Evolutionary conservation across 139 green algal genomes (phyloP).

Genomic region (Marvania coccoides): DNA sequence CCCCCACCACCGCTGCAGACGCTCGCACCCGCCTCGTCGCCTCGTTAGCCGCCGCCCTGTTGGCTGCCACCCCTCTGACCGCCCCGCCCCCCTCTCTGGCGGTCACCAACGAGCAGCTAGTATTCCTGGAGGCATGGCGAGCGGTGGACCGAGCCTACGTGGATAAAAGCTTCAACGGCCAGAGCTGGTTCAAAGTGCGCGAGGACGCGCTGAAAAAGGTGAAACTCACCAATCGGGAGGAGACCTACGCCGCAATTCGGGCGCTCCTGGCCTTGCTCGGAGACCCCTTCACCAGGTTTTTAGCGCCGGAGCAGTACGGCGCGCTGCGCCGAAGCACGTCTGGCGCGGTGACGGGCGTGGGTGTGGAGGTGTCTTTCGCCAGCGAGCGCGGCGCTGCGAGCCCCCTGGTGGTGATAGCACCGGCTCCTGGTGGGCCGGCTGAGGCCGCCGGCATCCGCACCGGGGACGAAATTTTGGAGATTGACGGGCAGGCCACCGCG

Average conservation of each 20-base stretch:
- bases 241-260: slow-evolving; percentile 82
- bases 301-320: slow-evolving; percentile 69
- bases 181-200: slow-evolving; percentile 85
- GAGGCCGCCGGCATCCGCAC: slow-evolving; percentile 72
- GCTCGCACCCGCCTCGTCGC: background rate
- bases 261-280: slow-evolving; percentile 72
- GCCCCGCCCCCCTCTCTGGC: slow-evolving; percentile 30
- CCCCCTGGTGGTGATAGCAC: slow-evolving; percentile 62
- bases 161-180: slow-evolving; percentile 95
- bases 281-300: slow-evolving; percentile 94
- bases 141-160: slow-evolving; percentile 92
- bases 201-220: slow-evolving; percentile 62
- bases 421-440: slow-evolving; percentile 71
- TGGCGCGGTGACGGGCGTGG: slow-evolving; percentile 67
- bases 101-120: slow-evolving; percentile 84
- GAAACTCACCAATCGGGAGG: slow-evolving; percentile 45
- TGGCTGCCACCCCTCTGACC: background rate
- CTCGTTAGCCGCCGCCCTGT: background rate
- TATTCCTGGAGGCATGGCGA: slow-evolving; percentile 94
- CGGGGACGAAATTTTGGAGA: slow-evolving; percentile 67
- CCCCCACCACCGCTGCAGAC: background rate
- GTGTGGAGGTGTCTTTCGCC: slow-evolving; percentile 61
- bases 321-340: slow-evolving; percentile 42
- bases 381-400: background rate
- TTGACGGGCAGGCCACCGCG: slow-evolving; percentile 61